Base-by-base conservation (phyloP, 169 alveolate species). In the Babesia ovis region DNA sequence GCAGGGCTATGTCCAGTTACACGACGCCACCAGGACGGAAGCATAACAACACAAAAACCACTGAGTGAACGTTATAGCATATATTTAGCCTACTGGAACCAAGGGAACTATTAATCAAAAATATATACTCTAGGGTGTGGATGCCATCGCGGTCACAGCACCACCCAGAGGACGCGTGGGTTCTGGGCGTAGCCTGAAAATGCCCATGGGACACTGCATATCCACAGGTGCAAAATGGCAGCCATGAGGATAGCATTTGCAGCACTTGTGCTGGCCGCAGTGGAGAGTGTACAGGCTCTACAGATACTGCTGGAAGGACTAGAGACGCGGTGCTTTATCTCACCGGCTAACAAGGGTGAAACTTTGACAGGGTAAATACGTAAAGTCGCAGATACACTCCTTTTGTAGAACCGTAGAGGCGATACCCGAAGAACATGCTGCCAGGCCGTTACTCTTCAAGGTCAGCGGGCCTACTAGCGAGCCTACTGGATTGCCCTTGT, bases 281-380 rank as follows among this genome's bases (percentile, higher is more conserved):
- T 48, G 22, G 61, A 20, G 48, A 20, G n/a, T 16, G 48, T 50
- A 34, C 62, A 27, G 62, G 74, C 57, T 39, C 41, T 54, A 34
- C 74, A 64, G n/a, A 48, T 64, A 31, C 8, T 6, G 39, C 25
- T 64, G 29, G 62, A 46, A 4, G 74, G 51, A 20, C 11, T 11
- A 29, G 74, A 64, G 74, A 45, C 54, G 20, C 74, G 61, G 12
- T 64, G 74, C 61, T 64, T 64, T 56, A 64, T 56, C 35, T 39
- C 61, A 1, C 22, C n/a, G 5, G 74, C 74, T 22, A 64, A 39
- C 74, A 55, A 37, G 31, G 35, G 50, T 8, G 74, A 64, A 23
- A 16, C 9, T 3, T 35, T 64, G 46, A 64, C 74, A 4, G 74
- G 74, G 74, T 64, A 50, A 56, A 31, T 12, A 18, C 22, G 6